Base-by-base conservation (phyloP, 192 early-diverging fungal species). In the Backusella sp. region DNA sequence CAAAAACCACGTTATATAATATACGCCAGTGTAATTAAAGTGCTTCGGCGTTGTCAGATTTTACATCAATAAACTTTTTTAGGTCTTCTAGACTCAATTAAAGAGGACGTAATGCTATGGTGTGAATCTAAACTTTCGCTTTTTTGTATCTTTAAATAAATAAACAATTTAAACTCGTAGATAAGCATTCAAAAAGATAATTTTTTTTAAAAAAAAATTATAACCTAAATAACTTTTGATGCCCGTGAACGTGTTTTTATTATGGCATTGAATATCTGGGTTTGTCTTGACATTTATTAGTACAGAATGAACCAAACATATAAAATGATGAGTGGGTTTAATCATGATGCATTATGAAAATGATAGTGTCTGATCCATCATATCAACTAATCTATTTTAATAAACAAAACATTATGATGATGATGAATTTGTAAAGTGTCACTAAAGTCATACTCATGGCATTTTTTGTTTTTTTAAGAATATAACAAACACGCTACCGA, bases 21-120 rank as follows among this genome's bases (percentile, higher is more conserved):
- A 62, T 62, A 62, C 56, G 56, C 56, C 56, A 26, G 56, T 62
- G 56, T 28, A 62, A 62, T 62, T 62, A 62, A 62, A 62, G 56
- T 62, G 23, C 56, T 62, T 62, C 56, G 56, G 56, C 56, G 56
- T 62, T 62, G 56, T 62, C 56, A 62, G 56, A 62, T 28, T 62
- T 28, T 28, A 4, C 26, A 62, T 26, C 56, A 62, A 62, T 26
- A 62, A 62, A 28, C 56, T 62, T 53, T 53, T 53, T 28, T 62
- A 28, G 8, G 26, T 14, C 56, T 62, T 62, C 56, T 62, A 62
- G 21, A 62, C 23, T 28, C 11, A 28, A 28, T 44, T n/a, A 49
- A 7, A 49, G 46, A 49, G 46, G 46, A 49, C 6, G 19, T 49
- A 19, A 49, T 49, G 46, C 19, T 49, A 49, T 6, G 12, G 56